Evolutionary conservation across 495 filamentous ascomycete species (phyloP).

Genomic region (Aspergillus incahuasiensis): DNA sequence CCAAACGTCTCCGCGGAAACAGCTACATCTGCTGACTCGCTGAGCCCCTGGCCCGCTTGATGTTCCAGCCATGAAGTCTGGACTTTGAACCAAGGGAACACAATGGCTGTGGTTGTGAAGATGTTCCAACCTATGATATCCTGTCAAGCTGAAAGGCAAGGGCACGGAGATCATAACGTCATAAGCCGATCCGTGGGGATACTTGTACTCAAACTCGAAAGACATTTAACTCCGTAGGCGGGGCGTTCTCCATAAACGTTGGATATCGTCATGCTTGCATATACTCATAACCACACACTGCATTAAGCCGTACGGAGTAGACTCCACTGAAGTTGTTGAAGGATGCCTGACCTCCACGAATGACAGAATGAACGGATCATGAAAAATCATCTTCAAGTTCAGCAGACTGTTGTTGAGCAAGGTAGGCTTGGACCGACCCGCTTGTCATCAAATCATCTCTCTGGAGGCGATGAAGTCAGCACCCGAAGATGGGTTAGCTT

Average conservation of each 20-base stretch:
- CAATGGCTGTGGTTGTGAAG: background rate
- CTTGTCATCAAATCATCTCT: constrained; percentile 41
- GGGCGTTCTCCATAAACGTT: background rate
- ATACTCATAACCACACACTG: background rate
- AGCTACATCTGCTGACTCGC: background rate
- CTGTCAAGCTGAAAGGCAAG: background rate
- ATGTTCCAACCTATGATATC: background rate
- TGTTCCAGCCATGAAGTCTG: background rate
- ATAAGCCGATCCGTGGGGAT: background rate
- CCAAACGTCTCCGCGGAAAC: background rate
- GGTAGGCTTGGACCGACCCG: constrained; percentile 39
- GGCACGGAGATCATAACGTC: background rate
- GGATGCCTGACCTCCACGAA: background rate
- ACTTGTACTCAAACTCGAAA: background rate
- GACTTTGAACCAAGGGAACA: background rate
- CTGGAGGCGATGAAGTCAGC: constrained; percentile 23
- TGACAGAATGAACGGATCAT: constrained; percentile 17
- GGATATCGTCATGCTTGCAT: background rate
- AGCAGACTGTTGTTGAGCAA: constrained; percentile 29
- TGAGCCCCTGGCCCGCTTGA: background rate
- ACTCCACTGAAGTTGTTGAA: background rate
- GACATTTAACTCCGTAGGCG: background rate
- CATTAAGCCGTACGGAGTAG: background rate
- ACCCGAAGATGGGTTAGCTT: background rate
- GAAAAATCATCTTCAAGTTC: constrained; percentile 47